Evolutionary conservation across 257 asterid genomes (phyloP).

Genomic region (Nicotiana obtusifolia): DNA sequence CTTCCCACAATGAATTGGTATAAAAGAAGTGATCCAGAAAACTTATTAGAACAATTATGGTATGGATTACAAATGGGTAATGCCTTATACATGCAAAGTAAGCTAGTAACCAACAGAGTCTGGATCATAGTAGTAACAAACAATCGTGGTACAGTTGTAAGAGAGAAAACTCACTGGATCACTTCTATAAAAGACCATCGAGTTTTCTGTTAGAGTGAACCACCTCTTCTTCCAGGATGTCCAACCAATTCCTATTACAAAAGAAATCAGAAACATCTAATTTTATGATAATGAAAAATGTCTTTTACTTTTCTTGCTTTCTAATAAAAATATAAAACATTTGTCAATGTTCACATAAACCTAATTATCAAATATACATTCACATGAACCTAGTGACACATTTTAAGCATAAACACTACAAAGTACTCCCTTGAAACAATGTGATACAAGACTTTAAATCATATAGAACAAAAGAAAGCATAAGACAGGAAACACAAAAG

Average conservation of each 20-base stretch:
- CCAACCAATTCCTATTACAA: conserved; percentile 82
- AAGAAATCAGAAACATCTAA: background rate
- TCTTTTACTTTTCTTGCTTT: background rate
- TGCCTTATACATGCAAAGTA: background rate
- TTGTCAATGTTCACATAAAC: background rate
- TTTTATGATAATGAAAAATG: background rate
- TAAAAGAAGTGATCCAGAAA: background rate
- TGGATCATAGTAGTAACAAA: background rate
- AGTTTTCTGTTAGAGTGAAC: conserved; percentile 84
- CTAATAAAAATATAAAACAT: background rate
- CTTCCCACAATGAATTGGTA: background rate
- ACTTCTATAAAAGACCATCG: conserved; percentile 91
- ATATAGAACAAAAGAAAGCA: background rate
- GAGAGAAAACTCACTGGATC: conserved; percentile 70
- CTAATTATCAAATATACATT: too few relatives aligned
- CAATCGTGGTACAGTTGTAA: background rate
- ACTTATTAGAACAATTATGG: background rate
- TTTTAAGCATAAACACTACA: background rate
- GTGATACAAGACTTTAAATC: background rate
- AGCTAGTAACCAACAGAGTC: background rate
- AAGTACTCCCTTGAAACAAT: too few relatives aligned
- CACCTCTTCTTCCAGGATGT: conserved; percentile 99
- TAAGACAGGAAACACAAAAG: too few relatives aligned
- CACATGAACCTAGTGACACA: background rate
- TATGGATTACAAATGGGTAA: background rate